These are phyloP conservation scores for Termitomyces sp. DNA, from an alignment of 768 basidiomycete species.

Conservation along the genomic window DNA sequence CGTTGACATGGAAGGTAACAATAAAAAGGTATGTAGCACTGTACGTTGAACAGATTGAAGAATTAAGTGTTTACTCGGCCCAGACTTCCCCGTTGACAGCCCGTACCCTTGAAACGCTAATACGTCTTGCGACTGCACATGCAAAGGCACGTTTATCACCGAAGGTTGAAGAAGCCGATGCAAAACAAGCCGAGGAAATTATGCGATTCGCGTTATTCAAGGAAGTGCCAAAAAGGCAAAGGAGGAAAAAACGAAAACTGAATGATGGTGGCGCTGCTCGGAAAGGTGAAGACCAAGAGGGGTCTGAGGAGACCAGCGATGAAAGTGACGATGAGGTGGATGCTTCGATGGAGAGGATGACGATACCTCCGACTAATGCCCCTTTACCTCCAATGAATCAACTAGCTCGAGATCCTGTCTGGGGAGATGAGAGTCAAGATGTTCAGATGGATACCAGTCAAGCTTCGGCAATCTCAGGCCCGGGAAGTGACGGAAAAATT, in stretches of 20 bases:
- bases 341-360: constrained; percentile 45
- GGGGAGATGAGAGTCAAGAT: constrained; percentile 68
- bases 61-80: constrained; percentile 11
- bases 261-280: constrained; percentile 59
- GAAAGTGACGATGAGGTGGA: constrained; percentile 43
- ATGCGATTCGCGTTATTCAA: constrained; percentile 97
- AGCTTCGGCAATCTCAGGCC: constrained; percentile 27
- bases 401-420: constrained; percentile 52
- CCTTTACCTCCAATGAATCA: constrained; percentile 21
- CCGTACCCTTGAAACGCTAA: constrained; percentile 96
- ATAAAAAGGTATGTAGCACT: constrained; percentile 60
- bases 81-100: constrained; percentile 97
- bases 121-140: constrained; percentile 96
- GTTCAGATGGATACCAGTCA: constrained; percentile 54
- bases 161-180: constrained; percentile 83
- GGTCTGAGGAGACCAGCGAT: constrained; percentile 52
- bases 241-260: constrained; percentile 83
- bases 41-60: constrained; percentile 1
- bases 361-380: constrained; percentile 33
- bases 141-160: constrained; percentile 90
- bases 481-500: constrained; percentile 39
- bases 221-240: constrained; percentile 83
- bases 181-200: constrained; percentile 88
- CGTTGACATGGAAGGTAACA: constrained; percentile 86
- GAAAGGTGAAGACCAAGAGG: constrained; percentile 42